Conservation (phyloP, 108 stramenopile genomes). For the Heterococcus sp. region DNA sequence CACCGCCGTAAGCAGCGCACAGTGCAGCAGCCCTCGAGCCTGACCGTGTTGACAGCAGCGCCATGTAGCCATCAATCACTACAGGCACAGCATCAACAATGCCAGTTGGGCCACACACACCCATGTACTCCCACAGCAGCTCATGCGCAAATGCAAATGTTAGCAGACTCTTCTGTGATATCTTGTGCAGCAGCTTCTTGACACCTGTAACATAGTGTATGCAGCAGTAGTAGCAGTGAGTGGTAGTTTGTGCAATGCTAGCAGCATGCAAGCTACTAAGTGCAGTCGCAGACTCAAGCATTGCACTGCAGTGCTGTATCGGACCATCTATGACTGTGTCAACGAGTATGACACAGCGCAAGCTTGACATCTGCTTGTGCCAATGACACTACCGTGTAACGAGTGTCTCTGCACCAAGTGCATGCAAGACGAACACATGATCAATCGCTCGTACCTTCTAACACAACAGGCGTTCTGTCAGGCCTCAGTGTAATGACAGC, state of each 20-base stretch:
- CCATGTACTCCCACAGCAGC: slow-evolving; percentile 48
- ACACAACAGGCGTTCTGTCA: slow-evolving; percentile 3
- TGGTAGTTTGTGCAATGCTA: background rate
- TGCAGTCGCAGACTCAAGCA: too few relatives aligned
- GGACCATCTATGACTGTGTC: too few relatives aligned
- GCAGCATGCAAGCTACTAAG: slow-evolving; percentile 1
- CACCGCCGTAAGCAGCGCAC: slow-evolving; percentile 76
- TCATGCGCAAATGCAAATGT: slow-evolving; percentile 35
- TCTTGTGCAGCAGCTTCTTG: slow-evolving; percentile 14
- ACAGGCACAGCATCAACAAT: slow-evolving; percentile 59
- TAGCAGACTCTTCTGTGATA: slow-evolving; percentile 27
- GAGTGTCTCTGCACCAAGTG: too few relatives aligned
- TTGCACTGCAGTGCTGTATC: too few relatives aligned
- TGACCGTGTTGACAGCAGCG: slow-evolving; percentile 74
- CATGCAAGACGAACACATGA: too few relatives aligned
- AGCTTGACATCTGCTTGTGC: too few relatives aligned
- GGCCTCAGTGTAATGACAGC: slow-evolving; percentile 25
- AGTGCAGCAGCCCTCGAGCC: slow-evolving; percentile 76
- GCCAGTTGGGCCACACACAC: background rate
- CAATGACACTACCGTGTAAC: too few relatives aligned
- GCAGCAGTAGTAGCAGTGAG: background rate
- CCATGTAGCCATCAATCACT: slow-evolving; percentile 72
- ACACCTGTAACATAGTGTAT: background rate
- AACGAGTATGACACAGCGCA: too few relatives aligned
- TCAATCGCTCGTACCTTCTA: background rate